Percentiles rank a stretch among this genome's conserved stretches.
These are phyloP conservation scores for Peronospora belbahrii DNA, from an alignment of 352 stramenopile genomes.

Conservation along the genomic window DNA sequence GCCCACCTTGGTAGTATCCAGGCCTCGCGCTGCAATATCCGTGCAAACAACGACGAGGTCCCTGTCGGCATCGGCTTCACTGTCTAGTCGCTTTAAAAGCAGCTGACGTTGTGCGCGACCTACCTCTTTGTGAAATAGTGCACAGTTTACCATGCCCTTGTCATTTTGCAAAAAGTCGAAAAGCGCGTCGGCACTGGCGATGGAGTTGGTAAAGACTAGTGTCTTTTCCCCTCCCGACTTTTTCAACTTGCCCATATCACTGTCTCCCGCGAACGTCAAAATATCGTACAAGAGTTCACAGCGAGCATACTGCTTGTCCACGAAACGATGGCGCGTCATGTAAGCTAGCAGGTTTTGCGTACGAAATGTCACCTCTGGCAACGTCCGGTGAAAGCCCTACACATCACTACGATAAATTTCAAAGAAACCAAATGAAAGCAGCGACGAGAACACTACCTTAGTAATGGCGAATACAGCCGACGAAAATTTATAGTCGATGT, in stretches of 20 bases:
- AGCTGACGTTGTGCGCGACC: conserved; percentile 37
- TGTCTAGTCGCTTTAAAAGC: conserved; percentile 36
- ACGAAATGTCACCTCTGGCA: conserved; percentile 39
- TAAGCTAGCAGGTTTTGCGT: conserved; percentile 38
- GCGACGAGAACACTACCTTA: conserved; percentile 25
- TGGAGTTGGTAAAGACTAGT: conserved; percentile 69
- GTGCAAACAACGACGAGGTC: conserved; percentile 58
- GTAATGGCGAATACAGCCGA: conserved; percentile 52
- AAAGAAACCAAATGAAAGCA: not conserved
- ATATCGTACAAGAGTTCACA: conserved; percentile 47
- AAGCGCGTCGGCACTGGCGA: conserved; percentile 52
- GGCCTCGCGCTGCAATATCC: conserved; percentile 63
- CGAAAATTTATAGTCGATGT: conserved; percentile 75
- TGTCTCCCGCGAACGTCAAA: conserved; percentile 16
- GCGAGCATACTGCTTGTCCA: conserved; percentile 25
- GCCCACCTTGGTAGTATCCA: conserved; percentile 61
- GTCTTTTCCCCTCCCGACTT: conserved; percentile 26
- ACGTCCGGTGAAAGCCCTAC: conserved; percentile 65
- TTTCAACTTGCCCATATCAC: not conserved
- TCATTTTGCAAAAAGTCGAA: conserved; percentile 44
- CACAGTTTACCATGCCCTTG: conserved; percentile 24
- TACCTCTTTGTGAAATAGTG: conserved; percentile 62
- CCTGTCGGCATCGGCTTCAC: conserved; percentile 18
- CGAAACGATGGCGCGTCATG: conserved; percentile 7
- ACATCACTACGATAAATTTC: conserved; percentile 3